Evolutionary conservation across 257 asterid genomes (phyloP), one percentile per base, ranked within the genome.

Genomic region (Gentiana dahurica): DNA sequence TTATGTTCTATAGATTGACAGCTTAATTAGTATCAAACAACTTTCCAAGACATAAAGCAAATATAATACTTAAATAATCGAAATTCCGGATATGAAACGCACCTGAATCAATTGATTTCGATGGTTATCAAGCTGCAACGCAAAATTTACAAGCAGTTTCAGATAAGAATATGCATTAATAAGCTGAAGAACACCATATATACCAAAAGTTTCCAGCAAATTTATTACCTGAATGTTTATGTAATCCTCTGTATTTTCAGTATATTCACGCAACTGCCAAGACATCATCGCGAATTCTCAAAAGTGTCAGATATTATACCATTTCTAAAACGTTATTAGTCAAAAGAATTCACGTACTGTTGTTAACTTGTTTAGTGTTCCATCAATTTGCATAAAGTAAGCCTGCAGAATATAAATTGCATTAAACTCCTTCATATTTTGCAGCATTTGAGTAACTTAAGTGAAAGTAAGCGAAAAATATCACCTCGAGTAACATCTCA

Each of bases 81-180:
- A 0, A 35, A 8, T 13, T 4, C n/a, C 12, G 46, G 12, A 32
- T 37, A 46, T 33, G 43, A 8, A 53, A 24, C 24, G 34, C 36
- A 90, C 98, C 96, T 90, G 98, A 69, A 90, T 90, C 61, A 87
- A 93, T 77, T 89, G 97, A 66, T 89, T 89, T 56, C 97, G 86
- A 58, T 83, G 97, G 76, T 89, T 86, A 69, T 89, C 97, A 49
- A 89, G 97, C 95, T 89, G 94, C 59, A 60, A 72, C 12, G 37
- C 34, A 53, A 43, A 63, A 62, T 48, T 32, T 8, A 43, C 4
- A 34, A 63, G 47, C 58, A 7, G 55, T n/a, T 56, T 49, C 63
- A 70, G 66, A 61, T 59, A 7, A 33, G 1, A n/a, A 38, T 12
- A 8, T 3, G 24, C 24, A 24, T 2, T 41, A 57, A 43, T 57